Base-by-base conservation (phyloP, 805 yeast genomes). In the Blastobotrys chiropterorum region DNA sequence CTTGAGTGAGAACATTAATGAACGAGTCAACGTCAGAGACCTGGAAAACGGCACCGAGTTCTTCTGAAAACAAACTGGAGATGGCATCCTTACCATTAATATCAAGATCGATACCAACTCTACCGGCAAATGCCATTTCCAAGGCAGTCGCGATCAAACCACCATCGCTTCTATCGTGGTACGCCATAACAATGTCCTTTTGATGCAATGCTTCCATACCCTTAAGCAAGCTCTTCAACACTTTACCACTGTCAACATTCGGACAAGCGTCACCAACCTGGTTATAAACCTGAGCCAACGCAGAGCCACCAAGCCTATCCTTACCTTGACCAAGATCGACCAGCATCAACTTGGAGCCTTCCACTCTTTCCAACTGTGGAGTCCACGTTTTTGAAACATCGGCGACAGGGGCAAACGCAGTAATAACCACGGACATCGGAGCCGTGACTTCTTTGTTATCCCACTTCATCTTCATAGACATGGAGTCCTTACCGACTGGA, bases 381-480 rank as follows among this genome's bases (percentile, higher is more conserved):
- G 97, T 92, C 99, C 99, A 94, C 0, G 99, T 94, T 54, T 79
- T 82, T 38, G 89, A 78, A 31, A 97, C 90, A 67, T 90, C 77
- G 44, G 72, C 72, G 47, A 94, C 97, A 38, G 96, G 88, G 53
- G 86, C 87, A 67, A 92, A 94, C 0, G 98, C 94, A 19, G 99
- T 90, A 60, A 92, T 78, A 46, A 87, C 85, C 62, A 92, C 79
- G 11, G 97, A 85, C 65, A 94, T 74, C 46, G 99, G 99, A n/a
- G 97, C 89, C 56, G 94, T 83, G 43, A 94, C 98, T 69, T 89
- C 96, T 62, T 85, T 87, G 41, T 62, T 53, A 49, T 64, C 72
- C 99, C 99, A 94, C 64, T 85, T 84, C 98, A 94, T 94, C 74
- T 90, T 89, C 99, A 94, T 92, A 19, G 98, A 90, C 97, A 94